Base-by-base conservation (phyloP, 257 asterid species). In the Echites panduratus region DNA sequence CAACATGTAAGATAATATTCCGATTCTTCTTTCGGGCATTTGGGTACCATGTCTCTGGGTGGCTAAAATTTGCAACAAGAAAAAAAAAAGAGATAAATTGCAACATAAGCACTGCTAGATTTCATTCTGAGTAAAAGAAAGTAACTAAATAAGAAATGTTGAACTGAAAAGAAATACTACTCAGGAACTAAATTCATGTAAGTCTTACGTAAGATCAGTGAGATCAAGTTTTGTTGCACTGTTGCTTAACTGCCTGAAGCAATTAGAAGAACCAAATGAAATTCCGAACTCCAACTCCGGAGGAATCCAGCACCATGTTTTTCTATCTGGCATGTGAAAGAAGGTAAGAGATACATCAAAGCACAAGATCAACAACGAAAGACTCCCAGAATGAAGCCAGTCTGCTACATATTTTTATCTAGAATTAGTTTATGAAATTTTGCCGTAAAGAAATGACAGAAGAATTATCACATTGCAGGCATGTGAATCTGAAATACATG, bases 31-130 rank as follows among this genome's bases (percentile, higher is more conserved):
- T 82, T 76, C 99, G 91, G 62, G 99, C 99, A 66, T 75, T 70
- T 61, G 98, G 98, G 70, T 91, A 94, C 99, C 99, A 94, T 75
- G 92, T 78, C 77, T 94, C 96, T 5, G 99, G 99, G 67, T 78
- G 76, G 85, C 99, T 94, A 77, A 69, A 72, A 71, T 76, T 73
- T 48, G 74, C n/a, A n/a, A n/a, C 57, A 22, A 70, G 41, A 50
- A 70, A 17, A 69, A 69, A 38, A 41, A 35, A 16, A 62, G 20
- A 19, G 73, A 78, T 40, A 22, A 27, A 78, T 76, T 44, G 40
- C 5, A 16, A 22, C 7, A 20, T 40, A 62, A 40, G 27, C n/a
- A 68, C 43, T 10, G 78, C 26, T 54, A 62, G 20, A 69, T 62
- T 32, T 38, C 63, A 70, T 35, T 68, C 26, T 54, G 73, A 52